A percentile compares a stretch with the other conserved stretches of the same genome.
Conservation (phyloP, 2,329 filamentous ascomycete species). For the Tolypocladium tundrense region DNA sequence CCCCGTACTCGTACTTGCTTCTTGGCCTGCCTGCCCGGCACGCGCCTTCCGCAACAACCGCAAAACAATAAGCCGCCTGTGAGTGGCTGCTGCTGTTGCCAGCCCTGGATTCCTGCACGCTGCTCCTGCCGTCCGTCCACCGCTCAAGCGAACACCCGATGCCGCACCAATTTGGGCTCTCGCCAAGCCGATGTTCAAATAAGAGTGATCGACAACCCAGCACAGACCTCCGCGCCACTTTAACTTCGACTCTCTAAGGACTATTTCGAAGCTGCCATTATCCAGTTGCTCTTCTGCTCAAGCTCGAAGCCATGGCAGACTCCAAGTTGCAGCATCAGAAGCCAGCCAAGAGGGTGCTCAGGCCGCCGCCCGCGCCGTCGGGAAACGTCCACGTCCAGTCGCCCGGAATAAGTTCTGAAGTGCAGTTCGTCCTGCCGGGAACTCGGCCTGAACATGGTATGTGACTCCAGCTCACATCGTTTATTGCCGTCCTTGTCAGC, state of each 20-base stretch:
- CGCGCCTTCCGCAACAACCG: not conserved
- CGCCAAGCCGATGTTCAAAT: not conserved
- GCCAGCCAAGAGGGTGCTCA: slow-evolving; percentile 12
- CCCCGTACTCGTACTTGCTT: not conserved
- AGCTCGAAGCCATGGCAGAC: not conserved
- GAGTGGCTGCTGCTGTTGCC: not conserved
- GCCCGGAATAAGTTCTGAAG: slow-evolving; percentile 15
- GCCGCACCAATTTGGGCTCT: not conserved
- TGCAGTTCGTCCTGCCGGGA: slow-evolving; percentile 18
- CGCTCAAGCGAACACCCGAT: not conserved
- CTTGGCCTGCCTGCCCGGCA: too few species aligned
- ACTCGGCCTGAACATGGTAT: slow-evolving; percentile 15
- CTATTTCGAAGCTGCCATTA: not conserved
- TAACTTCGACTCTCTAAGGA: not conserved
- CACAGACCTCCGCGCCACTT: not conserved
- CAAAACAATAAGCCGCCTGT: not conserved
- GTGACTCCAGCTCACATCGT: not conserved
- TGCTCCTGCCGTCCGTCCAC: not conserved
- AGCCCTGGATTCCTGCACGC: too few species aligned
- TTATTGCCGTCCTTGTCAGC: not conserved
- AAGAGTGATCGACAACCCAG: not conserved
- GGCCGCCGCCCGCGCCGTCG: slow-evolving; percentile 12
- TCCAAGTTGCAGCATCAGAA: not conserved
- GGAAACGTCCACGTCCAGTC: slow-evolving; percentile 14
- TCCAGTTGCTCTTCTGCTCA: not conserved